Conservation (phyloP, 2,329 filamentous ascomycete species). For the Arthroderma sp. region DNA sequence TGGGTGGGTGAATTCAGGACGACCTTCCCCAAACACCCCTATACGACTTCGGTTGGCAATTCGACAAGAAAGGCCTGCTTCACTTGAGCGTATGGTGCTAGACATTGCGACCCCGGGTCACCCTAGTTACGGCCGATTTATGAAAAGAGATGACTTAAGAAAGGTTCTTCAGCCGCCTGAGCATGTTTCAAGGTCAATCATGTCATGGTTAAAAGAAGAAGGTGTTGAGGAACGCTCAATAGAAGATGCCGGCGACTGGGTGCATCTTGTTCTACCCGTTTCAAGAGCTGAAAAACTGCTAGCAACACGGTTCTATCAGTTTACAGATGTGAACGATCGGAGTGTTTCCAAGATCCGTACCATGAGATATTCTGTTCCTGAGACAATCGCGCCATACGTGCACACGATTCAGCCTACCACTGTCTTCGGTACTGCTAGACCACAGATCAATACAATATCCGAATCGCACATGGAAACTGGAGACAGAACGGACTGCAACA, state of each 20-base stretch:
- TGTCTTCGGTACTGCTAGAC: conserved; percentile 41
- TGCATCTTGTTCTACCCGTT: conserved; percentile 36
- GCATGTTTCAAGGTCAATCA: conserved; percentile 36
- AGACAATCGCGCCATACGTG: conserved; percentile 40
- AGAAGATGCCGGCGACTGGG: conserved; percentile 45
- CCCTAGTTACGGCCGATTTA: conserved; percentile 46
- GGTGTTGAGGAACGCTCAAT: conserved; percentile 36
- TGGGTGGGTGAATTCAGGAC: conserved; percentile 21
- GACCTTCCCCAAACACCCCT: conserved; percentile 22
- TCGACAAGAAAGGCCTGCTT: conserved; percentile 34
- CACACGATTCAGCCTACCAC: conserved; percentile 55
- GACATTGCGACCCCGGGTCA: conserved; percentile 50
- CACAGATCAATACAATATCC: conserved; percentile 28
- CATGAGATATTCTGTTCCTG: conserved; percentile 49
- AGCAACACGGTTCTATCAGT: conserved; percentile 7
- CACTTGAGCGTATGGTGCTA: conserved; percentile 46
- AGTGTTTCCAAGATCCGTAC: conserved; percentile 45
- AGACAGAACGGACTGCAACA: conserved; percentile 21
- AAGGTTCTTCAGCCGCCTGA: conserved; percentile 40
- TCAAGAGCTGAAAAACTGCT: conserved; percentile 7
- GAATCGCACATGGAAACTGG: conserved; percentile 10
- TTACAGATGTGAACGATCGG: conserved; percentile 33
- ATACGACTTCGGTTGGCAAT: conserved; percentile 40
- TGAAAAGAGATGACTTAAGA: conserved; percentile 48
- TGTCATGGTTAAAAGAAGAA: conserved; percentile 43